Base-by-base conservation (phyloP, 2,329 filamentous ascomycete genomes). In the Scedosporium minutisporum region DNA sequence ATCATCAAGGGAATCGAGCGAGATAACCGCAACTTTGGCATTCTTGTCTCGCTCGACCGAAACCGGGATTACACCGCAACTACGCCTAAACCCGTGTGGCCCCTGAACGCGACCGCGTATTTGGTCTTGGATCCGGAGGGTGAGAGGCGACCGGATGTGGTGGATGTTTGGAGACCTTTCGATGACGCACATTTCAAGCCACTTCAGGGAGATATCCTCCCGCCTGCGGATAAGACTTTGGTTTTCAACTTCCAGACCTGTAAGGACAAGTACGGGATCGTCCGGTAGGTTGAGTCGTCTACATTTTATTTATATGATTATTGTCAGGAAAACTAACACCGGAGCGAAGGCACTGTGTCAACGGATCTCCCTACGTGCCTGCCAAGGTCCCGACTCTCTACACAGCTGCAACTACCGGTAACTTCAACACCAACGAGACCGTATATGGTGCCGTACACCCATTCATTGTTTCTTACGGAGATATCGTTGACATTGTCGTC, bases 311-410 rank as follows among this genome's bases (percentile, higher is more conserved):
- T 12, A 48, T 1, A 44, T n/a, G 14, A 25, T 25, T 10, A 27
- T 16, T 1, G 7, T 5, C 6, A 9, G 14, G 14, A 48, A 16
- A 25, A 60, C 58, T 60, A 25, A 60, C 58, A 18, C 6, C 6
- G 1, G 29, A 72, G 12, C 23, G 18, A 38, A 61, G 72, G 29
- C 79, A 80, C 10, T 84, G 78, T 69, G 78, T 87, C 72, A 91
- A 90, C 73, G 82, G 83, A 66, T 74, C 85, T 55, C 87, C 87
- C 6, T 91, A 89, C 69, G 80, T 88, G n/a, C 65, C 71, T 6
- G 88, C 88, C 60, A 83, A 85, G 68, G 87, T 91, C 0, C 89
- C 89, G 0, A 84, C 86, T 0, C 76, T 93, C 5, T 92, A 90
- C 77, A 87, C 86, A 3, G 88, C 81, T n/a, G 78, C 89, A 3